Conservation (phyloP, 1,139 yeast species). For the Yamadazyma conglobata region DNA sequence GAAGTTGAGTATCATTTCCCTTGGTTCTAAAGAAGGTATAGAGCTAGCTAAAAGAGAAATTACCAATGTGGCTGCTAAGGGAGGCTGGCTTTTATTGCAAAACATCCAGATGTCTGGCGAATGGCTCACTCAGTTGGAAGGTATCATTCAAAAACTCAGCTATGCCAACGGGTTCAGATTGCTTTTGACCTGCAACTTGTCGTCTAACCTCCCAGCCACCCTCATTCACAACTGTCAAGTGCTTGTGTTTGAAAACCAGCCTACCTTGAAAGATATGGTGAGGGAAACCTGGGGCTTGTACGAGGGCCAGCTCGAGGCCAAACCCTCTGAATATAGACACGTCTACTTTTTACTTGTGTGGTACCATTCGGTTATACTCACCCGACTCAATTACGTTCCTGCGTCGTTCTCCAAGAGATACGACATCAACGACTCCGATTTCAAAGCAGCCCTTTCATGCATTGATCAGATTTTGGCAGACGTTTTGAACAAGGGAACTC, state of each 20-base stretch:
- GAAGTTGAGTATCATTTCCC: conserved; percentile 48
- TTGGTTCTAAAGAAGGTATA: conserved; percentile 75
- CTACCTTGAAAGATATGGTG: conserved; percentile 55
- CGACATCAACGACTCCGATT: conserved; percentile 76
- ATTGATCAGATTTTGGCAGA: conserved; percentile 38
- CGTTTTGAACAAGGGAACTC: conserved; percentile 15
- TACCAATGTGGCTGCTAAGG: conserved; percentile 39
- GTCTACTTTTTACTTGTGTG: conserved; percentile 59
- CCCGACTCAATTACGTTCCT: conserved; percentile 58
- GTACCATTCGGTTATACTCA: conserved; percentile 65
- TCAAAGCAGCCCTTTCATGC: conserved; percentile 47
- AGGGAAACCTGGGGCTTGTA: conserved; percentile 37
- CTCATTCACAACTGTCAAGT: conserved; percentile 52
- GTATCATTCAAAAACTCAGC: conserved; percentile 30
- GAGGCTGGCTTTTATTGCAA: conserved; percentile 72
- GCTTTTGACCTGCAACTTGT: conserved; percentile 57
- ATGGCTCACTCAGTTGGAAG: conserved; percentile 60
- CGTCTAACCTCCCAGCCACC: conserved; percentile 47
- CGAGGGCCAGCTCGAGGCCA: conserved; percentile 16
- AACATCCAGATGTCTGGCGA: conserved; percentile 69
- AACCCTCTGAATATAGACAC: conserved; percentile 46
- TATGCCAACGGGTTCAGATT: conserved; percentile 38
- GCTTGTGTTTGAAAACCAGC: conserved; percentile 56
- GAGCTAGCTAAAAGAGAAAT: conserved; percentile 55
- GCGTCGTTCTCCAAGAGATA: conserved; percentile 58